Base-by-base conservation (phyloP, 2,329 filamentous ascomycete genomes). In the Emergomyces orientalis region DNA sequence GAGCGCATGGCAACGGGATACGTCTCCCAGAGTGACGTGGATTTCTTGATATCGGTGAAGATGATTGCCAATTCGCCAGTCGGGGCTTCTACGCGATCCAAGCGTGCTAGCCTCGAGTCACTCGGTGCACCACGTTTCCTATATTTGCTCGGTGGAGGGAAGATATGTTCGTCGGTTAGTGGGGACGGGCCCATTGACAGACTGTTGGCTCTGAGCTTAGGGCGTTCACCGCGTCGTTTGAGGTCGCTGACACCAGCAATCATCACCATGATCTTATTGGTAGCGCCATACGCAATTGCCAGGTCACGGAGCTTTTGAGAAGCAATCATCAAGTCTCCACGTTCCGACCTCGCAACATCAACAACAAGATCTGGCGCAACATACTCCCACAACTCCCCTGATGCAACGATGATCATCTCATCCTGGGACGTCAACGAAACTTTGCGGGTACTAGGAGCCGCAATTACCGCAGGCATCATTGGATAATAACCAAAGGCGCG, bases 1-100 rank as follows among this genome's bases (percentile, higher is more conserved):
- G 92, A 93, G 70, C 93, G 86, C 94, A 99, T 99, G 25, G 94
- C 92, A 65, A 89, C 89, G 0, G 92, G 91, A 72, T 93, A 95
- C 62, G 91, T 91, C 76, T 99, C 94, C 94, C 94, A 99, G 7
- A 99, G 80, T 47, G 90, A 86, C 0, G 94, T 99, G 30, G 93
- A 97, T 78, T 93, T 96, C 81, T 97, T 97, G 82, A 99, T 99
- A 78, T 99, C 94, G 0, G 94, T 99, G 74, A 99, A 99, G 59
- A 96, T 91, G 71, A 99, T 91, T 51, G 91, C 89, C 58, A 97
- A 86, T 70, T 96, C 90, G 56, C 93, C 93, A 1, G 87, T 90
- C 0, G 94, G 94, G 14, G 94, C 90, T 65, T 93, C 89, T 59
- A 97, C 92, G 76, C 96, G 93, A 61, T 94, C 91, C 37, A 97